Evolutionary conservation across 2,329 filamentous ascomycete genomes (phyloP), one percentile per base, ranked within the genome.

Genomic region (Cytospora piceicola): DNA sequence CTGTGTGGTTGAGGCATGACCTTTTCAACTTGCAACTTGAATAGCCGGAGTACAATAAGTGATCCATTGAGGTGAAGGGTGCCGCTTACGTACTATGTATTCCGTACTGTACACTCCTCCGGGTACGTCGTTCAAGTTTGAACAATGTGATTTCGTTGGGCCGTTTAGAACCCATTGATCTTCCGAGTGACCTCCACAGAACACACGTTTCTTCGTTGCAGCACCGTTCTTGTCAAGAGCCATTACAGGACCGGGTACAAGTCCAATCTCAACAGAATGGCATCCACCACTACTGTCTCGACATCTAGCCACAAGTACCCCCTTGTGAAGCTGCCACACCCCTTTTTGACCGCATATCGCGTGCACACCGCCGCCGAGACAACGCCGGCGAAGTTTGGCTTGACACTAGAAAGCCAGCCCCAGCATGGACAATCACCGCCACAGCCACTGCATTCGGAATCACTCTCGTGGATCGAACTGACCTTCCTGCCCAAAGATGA

Each of bases 291-390:
- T 7, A 58, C 68, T n/a, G 15, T 56, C 36, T 12, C 65, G 14
- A 58, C 49, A 14, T 39, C 53, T 15, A 56, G 65, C 17, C 55
- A 68, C 52, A 36, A n/a, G 2, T 71, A 76, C 63, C 76, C 78
- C 34, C 72, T 71, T 64, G 76, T 82, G 29, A 81, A 81, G 69
- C 76, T 82, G 32, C 80, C 80, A 22, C 78, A 82, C 63, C 80
- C 80, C 5, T 82, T 78, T 58, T 74, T 82, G 49, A 81, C 80
- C 3, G 71, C 76, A 65, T 82, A 81, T 69, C 74, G 72, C 32
- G 78, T 81, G 52, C 70, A 72, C 42, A 66, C 71, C 1, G 67
- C 75, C 46, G 68, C 69, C 12, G 70, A 73, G 14, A 72, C 73
- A 20, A 70, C 69, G 17, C 68, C 65, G n/a, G 42, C 42, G 22